phyloP scores from a whole-genome alignment of 805 yeast species.

The Sugiyamaella marilandica region DNA sequence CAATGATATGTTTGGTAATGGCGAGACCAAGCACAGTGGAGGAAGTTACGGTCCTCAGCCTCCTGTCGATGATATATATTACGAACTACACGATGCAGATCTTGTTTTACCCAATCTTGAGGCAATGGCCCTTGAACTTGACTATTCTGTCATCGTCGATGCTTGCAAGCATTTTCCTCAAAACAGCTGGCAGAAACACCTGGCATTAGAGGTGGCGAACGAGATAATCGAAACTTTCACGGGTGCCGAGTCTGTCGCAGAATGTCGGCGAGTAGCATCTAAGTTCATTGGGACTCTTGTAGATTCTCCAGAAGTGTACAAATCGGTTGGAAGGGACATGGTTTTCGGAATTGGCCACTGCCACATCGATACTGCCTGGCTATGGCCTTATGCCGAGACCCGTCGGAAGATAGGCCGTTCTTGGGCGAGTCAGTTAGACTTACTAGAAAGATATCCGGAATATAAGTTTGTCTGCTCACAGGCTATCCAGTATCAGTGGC shows the following conservation, averaged over 20 bases:
- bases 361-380: conserved; percentile 97
- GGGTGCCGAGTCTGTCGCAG: conserved; percentile 45
- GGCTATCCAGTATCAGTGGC: conserved; percentile 94
- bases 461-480: conserved; percentile 93
- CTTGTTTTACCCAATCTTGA: conserved; percentile 72
- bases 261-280: conserved; percentile 64
- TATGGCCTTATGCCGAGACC: conserved; percentile 98
- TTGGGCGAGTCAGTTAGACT: conserved; percentile 86
- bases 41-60: conserved; percentile 43
- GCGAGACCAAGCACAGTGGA: conserved; percentile 16
- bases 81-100: conserved; percentile 64
- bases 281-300: conserved; percentile 59
- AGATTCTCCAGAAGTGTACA: conserved; percentile 60
- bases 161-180: conserved; percentile 84
- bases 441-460: conserved; percentile 87
- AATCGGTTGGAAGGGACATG: conserved; percentile 35
- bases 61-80: conserved; percentile 68
- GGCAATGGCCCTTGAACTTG: conserved; percentile 71
- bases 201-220: conserved; percentile 75
- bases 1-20: conserved; percentile 88
- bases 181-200: conserved; percentile 73
- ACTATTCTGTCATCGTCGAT: conserved; percentile 83
- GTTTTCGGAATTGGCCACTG: conserved; percentile 91
- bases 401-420: conserved; percentile 88
- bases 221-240: conserved; percentile 82